phyloP scores from a whole-genome alignment of 2,329 filamentous ascomycete species.

The Onygena corvina region DNA sequence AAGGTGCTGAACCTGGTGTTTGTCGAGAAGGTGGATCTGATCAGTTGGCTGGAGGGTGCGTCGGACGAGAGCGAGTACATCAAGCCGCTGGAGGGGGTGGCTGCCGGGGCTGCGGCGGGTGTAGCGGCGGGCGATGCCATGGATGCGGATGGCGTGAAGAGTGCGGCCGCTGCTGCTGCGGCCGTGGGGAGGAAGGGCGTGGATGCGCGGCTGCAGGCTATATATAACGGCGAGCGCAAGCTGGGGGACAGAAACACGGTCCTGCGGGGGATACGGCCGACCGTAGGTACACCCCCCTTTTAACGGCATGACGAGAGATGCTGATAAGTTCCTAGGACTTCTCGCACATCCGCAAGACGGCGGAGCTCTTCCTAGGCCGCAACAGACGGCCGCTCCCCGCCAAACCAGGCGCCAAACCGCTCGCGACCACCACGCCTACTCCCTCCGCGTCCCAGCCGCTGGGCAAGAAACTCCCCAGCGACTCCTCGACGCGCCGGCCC shows the following conservation, averaged over 20 bases:
- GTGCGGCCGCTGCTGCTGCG: slow-evolving; percentile 30
- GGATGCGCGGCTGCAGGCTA: slow-evolving; percentile 50
- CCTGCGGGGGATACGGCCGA: slow-evolving; percentile 75
- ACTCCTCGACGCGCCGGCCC: slow-evolving; percentile 36
- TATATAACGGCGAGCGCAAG: slow-evolving; percentile 81
- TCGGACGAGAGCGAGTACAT: slow-evolving; percentile 89
- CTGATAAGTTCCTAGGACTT: slow-evolving; percentile 57
- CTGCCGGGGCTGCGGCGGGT: slow-evolving; percentile 32
- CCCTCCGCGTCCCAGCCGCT: too few relatives aligned
- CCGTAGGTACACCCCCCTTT: slow-evolving; percentile 47
- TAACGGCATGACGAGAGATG: too few relatives aligned
- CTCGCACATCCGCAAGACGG: slow-evolving; percentile 78
- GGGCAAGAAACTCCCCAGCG: slow-evolving; percentile 41
- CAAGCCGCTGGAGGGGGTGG: slow-evolving; percentile 57
- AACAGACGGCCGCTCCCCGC: slow-evolving; percentile 32
- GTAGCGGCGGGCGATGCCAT: slow-evolving; percentile 24
- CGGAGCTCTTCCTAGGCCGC: slow-evolving; percentile 59
- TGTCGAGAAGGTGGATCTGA: slow-evolving; percentile 79
- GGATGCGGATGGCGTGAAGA: slow-evolving; percentile 31
- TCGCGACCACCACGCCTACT: slow-evolving; percentile 24
- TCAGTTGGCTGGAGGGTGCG: slow-evolving; percentile 85
- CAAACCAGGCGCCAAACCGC: slow-evolving; percentile 24
- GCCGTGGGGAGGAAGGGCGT: slow-evolving; percentile 27
- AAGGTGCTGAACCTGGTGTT: slow-evolving; percentile 81
- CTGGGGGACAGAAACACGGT: slow-evolving; percentile 89